Evolutionary conservation across 768 basidiomycete species (phyloP).

Genomic region (Dacryopinax primogenitus): DNA sequence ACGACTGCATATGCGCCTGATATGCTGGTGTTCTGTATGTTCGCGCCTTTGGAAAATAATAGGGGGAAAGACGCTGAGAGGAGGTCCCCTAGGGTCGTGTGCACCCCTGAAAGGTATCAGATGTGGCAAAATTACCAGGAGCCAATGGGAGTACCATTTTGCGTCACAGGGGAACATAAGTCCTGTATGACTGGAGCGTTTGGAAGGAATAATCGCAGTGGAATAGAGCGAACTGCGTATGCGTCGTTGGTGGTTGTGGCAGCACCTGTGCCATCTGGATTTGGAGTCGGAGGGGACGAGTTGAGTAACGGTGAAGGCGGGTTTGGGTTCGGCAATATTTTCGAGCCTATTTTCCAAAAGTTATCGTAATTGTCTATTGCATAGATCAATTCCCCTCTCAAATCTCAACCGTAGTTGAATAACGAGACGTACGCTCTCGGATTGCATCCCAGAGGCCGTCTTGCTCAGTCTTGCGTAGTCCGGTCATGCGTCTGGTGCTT

Average conservation of each 20-base stretch:
- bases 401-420: neutral
- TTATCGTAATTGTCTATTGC: conserved; percentile 86
- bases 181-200: conserved; percentile 88
- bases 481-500: conserved; percentile 85
- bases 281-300: conserved; percentile 29
- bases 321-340: conserved; percentile 72
- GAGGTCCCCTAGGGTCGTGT: conserved; percentile 55
- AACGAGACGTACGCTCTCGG: conserved; percentile 66
- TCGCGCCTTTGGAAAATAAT: conserved; percentile 48
- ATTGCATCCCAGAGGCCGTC: conserved; percentile 97
- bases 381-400: neutral
- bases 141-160: too few species aligned
- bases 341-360: conserved; percentile 87
- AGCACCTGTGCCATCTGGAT: conserved; percentile 47
- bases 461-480: conserved; percentile 78
- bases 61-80: conserved; percentile 65
- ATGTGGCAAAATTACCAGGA: conserved; percentile 21
- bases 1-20: conserved; percentile 62
- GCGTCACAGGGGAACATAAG: conserved; percentile 61
- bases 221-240: conserved; percentile 76
- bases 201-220: conserved; percentile 76
- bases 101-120: conserved; percentile 38
- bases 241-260: conserved; percentile 59
- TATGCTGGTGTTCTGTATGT: conserved; percentile 16
- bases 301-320: conserved; percentile 25